Conservation (phyloP, 305 asterid genomes). For the Fraxinus angustifolia region DNA sequence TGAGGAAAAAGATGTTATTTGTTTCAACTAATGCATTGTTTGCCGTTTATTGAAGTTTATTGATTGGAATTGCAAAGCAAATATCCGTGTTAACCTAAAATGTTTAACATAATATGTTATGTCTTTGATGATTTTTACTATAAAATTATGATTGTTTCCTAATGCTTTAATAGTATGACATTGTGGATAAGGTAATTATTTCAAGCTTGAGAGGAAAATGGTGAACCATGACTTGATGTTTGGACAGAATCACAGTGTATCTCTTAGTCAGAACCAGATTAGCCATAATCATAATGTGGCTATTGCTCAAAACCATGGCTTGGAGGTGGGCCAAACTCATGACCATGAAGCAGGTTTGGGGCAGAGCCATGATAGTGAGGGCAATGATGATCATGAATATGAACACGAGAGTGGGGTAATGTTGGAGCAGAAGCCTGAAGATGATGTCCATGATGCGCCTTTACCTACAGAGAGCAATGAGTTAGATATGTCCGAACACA, state of each 20-base stretch:
- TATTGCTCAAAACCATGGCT: slow-evolving; percentile 47
- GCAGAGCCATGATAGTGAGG: slow-evolving; percentile 40
- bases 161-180: neutral
- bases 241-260: slow-evolving; percentile 42
- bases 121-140: neutral
- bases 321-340: slow-evolving; percentile 47
- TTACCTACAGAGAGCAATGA: slow-evolving; percentile 46
- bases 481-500: slow-evolving; percentile 54
- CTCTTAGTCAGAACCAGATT: slow-evolving; percentile 54
- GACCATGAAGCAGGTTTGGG: slow-evolving; percentile 48
- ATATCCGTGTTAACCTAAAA: neutral
- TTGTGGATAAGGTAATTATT: slow-evolving; percentile 20
- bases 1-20: neutral
- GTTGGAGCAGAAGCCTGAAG: slow-evolving; percentile 57
- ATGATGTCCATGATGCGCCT: slow-evolving; percentile 46
- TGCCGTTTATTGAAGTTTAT: neutral
- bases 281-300: slow-evolving; percentile 48
- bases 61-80: slow-evolving; percentile 6
- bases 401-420: slow-evolving; percentile 49
- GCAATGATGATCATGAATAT: slow-evolving; percentile 37
- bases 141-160: neutral
- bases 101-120: neutral
- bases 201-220: slow-evolving; percentile 33
- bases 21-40: neutral
- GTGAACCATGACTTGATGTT: slow-evolving; percentile 55